phyloP scores from a whole-genome alignment of 1,284 basidiomycete genomes.

The Coniophora puteana region DNA sequence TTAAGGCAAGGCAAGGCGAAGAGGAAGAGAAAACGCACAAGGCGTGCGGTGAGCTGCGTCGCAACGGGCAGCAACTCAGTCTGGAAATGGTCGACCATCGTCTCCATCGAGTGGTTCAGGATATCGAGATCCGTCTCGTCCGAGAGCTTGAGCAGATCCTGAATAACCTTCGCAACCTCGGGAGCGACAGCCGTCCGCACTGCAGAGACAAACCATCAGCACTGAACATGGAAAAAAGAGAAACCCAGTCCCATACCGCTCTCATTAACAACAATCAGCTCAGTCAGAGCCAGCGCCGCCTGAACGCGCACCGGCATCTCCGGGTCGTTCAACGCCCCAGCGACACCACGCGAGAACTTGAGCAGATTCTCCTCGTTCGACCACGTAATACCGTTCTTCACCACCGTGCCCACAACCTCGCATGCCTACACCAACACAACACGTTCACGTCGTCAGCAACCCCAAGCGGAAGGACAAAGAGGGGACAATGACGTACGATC shows the following conservation, averaged over 20 bases:
- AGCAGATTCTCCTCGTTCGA: conserved; percentile 61
- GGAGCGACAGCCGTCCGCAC: conserved; percentile 74
- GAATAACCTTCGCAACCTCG: conserved; percentile 84
- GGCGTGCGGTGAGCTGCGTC: conserved; percentile 73
- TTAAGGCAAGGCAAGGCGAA: background rate
- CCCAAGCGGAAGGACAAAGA: conserved; percentile 1
- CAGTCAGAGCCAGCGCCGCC: conserved; percentile 77
- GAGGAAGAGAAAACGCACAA: conserved; percentile 46
- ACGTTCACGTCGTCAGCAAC: background rate
- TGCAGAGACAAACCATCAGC: conserved; percentile 20
- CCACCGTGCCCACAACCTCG: conserved; percentile 73
- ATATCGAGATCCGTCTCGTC: conserved; percentile 90
- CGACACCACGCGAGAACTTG: conserved; percentile 59
- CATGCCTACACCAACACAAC: conserved; percentile 52
- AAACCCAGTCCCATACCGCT: conserved; percentile 40
- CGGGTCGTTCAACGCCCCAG: conserved; percentile 62
- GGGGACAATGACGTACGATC: conserved; percentile 48
- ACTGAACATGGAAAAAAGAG: background rate
- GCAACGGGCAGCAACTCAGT: conserved; percentile 85
- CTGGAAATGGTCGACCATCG: conserved; percentile 84
- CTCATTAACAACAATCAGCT: conserved; percentile 69
- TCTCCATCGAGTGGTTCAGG: conserved; percentile 78
- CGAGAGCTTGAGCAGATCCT: conserved; percentile 83
- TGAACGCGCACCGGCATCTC: conserved; percentile 86
- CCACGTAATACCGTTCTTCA: conserved; percentile 67